Base-by-base conservation (phyloP, 768 basidiomycete species). In the Calocybe cyanea region DNA sequence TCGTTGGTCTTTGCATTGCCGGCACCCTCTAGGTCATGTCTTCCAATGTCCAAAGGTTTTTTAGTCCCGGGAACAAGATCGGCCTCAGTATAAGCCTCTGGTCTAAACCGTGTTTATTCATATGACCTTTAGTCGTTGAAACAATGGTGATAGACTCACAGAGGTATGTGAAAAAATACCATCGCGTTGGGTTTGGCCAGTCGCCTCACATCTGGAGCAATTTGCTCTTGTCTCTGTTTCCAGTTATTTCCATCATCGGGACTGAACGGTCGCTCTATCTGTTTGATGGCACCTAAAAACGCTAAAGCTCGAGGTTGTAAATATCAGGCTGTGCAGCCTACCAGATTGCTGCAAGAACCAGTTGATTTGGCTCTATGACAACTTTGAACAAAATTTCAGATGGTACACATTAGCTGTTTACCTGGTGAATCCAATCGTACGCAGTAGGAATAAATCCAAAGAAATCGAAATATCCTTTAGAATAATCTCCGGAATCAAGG, bases 131-230 rank as follows among this genome's bases (percentile, higher is more conserved):
- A 20, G 21, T 10, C 43, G 30, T 7, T 21, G 34, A 35, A 50
- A 24, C 21, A 9, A 20, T 0, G 42, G 6, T 23, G 19, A 38
- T 17, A 38, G 23, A 71, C 84, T 17, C 59, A 90, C 85, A 97
- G 59, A 41, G 95, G 95, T 38, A 99, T 98, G 55, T 98, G 95
- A 82, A 96, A 97, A 69, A 95, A 96, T 87, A 92, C 89, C 54
- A 98, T 63, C 0, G 92, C 95, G 57, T 97, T 97, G 1, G 95
- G 95, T 63, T 96, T 98, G 3, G 88, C 90, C 2, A 93, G 71
- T 45, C 71, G 73, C 56, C 68, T 65, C 18, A 65, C 63, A 39
- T 71, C 60, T 0, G 87, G 82, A 0, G 76, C 69, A 38, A 83
- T 57, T 62, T 86, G 86, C 30, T 74, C 78, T 53, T 85, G 77